Conservation (phyloP, 805 yeast genomes). For the Candida odintsovae region DNA sequence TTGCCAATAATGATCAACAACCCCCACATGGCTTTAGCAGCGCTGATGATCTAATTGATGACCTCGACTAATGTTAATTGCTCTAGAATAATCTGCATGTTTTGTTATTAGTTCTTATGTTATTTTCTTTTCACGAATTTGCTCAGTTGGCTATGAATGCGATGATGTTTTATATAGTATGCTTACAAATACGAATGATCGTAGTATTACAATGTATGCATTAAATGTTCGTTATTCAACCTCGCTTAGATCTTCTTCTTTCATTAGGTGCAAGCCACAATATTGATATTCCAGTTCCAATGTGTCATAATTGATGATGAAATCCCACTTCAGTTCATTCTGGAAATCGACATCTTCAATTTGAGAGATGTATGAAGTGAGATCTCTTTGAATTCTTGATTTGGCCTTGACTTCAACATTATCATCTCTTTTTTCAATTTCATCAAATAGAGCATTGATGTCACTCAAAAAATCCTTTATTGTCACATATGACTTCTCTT, state of each 20-base stretch:
- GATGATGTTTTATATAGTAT: not conserved
- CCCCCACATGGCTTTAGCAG: not conserved
- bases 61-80: not conserved
- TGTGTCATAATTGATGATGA: slow-evolving; percentile 21
- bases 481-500: slow-evolving; percentile 7
- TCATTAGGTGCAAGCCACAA: slow-evolving; percentile 25
- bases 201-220: not conserved
- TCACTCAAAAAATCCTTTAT: slow-evolving; percentile 18
- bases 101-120: not conserved
- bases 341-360: slow-evolving; percentile 13
- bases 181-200: too few relatives aligned
- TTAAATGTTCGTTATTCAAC: slow-evolving; percentile 5
- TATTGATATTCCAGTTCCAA: slow-evolving; percentile 20
- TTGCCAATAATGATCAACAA: slow-evolving; percentile 1
- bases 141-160: not conserved
- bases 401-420: slow-evolving; percentile 12
- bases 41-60: not conserved
- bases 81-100: not conserved
- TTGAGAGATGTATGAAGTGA: slow-evolving; percentile 8
- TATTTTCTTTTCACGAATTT: not conserved
- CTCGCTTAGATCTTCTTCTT: slow-evolving; percentile 14
- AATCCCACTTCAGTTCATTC: slow-evolving; percentile 20
- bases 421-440: slow-evolving; percentile 14
- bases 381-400: slow-evolving; percentile 13
- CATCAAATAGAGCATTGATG: slow-evolving; percentile 13